These are phyloP conservation scores for Cryptococcus amylolentus DNA, from an alignment of 1,284 basidiomycete genomes.

Conservation along the genomic window DNA sequence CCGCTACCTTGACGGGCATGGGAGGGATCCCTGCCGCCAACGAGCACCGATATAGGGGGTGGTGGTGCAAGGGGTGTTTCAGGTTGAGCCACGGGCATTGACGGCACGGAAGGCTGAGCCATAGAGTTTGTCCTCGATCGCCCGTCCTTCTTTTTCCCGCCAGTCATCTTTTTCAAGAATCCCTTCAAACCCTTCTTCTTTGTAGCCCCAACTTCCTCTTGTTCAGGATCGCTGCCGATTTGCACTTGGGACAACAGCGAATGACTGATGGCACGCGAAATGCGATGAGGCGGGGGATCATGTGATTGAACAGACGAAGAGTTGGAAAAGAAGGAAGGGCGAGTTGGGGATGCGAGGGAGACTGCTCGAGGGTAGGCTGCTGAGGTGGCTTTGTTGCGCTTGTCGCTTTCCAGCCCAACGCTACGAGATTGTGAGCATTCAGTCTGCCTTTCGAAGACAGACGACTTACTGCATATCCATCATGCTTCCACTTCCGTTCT, in stretches of 20 bases:
- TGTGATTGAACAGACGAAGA: constrained; percentile 23
- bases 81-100: constrained; percentile 34
- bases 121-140: constrained; percentile 9
- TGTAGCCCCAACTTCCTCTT: constrained; percentile 15
- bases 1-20: constrained; percentile 33
- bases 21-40: constrained; percentile 50
- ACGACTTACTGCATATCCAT: constrained; percentile 84
- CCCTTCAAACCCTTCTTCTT: constrained; percentile 66
- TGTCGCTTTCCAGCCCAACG: constrained; percentile 47
- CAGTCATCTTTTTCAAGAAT: constrained; percentile 68
- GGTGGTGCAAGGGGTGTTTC: constrained; percentile 68
- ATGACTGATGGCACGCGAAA: constrained; percentile 23
- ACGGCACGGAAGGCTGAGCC: not conserved
- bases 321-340: constrained; percentile 42
- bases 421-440: constrained; percentile 13
- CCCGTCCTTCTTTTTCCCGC: constrained; percentile 8
- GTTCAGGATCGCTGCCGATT: constrained; percentile 17
- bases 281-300: constrained; percentile 3
- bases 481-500: constrained; percentile 76
- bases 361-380: constrained; percentile 38
- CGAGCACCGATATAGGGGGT: constrained; percentile 76
- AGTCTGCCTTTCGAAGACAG: not conserved
- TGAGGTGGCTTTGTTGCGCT: constrained; percentile 31
- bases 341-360: constrained; percentile 39
- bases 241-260: constrained; percentile 35